Evolutionary conservation across 2,329 filamentous ascomycete species (phyloP).

Genomic region (Ophiobolus disseminans): DNA sequence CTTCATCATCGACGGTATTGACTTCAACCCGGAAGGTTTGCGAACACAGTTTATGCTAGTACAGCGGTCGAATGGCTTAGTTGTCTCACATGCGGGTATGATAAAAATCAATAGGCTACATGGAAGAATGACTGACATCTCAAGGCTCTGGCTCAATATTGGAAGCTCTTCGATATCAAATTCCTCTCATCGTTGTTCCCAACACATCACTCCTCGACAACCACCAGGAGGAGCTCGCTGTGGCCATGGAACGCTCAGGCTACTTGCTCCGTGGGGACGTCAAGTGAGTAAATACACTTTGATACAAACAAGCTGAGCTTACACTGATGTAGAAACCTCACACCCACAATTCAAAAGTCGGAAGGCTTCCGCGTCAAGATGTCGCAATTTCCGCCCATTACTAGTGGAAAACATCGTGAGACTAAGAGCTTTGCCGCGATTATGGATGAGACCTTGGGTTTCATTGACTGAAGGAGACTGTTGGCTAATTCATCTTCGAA

Average conservation of each 20-base stretch:
- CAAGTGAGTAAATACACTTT: conserved; percentile 59
- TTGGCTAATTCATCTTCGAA: not conserved
- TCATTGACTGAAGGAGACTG: conserved; percentile 34
- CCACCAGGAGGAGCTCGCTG: conserved; percentile 87
- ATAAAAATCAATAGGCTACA: not conserved
- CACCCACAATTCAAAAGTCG: conserved; percentile 55
- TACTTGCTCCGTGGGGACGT: conserved; percentile 78
- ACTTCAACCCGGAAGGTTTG: conserved; percentile 69
- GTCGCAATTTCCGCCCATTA: conserved; percentile 44
- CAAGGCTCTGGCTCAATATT: conserved; percentile 88
- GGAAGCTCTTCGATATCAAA: conserved; percentile 74
- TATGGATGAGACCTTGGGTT: conserved; percentile 47
- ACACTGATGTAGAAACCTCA: conserved; percentile 51
- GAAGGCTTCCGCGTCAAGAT: conserved; percentile 50
- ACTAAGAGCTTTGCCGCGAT: conserved; percentile 45
- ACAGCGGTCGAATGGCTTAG: conserved; percentile 68
- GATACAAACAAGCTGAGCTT: not conserved
- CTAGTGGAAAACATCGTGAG: conserved; percentile 45
- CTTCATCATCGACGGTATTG: conserved; percentile 65
- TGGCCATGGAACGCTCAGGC: conserved; percentile 73
- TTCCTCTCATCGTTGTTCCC: conserved; percentile 87
- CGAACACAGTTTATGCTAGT: conserved; percentile 63
- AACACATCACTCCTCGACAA: conserved; percentile 85
- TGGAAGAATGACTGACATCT: conserved; percentile 6
- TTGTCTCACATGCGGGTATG: conserved; percentile 88